Conservation (phyloP, 305 asterid species). For the Nicotiana rustica region DNA sequence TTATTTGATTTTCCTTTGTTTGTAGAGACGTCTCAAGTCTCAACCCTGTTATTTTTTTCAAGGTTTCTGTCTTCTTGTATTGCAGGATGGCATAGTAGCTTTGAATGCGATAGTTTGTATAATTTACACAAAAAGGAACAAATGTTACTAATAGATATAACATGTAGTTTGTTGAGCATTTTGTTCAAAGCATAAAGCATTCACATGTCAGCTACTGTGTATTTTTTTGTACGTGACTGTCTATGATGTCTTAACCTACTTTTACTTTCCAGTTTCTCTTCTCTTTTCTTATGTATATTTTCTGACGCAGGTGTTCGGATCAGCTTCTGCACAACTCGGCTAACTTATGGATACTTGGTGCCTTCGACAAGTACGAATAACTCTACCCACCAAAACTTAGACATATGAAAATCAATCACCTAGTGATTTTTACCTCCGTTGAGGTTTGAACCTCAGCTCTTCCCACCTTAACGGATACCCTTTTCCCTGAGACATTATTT, state of each 20-base stretch:
- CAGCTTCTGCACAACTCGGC: too few species aligned
- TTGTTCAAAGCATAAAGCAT: background rate
- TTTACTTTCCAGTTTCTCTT: too few species aligned
- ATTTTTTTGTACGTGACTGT: background rate
- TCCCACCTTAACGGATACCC: too few species aligned
- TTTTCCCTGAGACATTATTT: background rate
- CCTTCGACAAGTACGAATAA: too few species aligned
- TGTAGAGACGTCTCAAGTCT: slow-evolving; percentile 7
- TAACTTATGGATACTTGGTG: too few species aligned
- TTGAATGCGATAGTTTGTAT: background rate
- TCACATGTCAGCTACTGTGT: background rate
- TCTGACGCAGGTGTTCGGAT: too few species aligned
- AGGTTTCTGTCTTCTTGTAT: background rate
- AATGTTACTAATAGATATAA: background rate
- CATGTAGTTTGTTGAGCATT: background rate
- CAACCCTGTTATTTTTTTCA: background rate
- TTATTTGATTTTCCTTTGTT: slow-evolving; percentile 26
- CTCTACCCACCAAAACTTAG: too few species aligned
- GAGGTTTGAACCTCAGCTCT: too few species aligned
- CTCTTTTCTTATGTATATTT: too few species aligned
- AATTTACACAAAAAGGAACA: background rate
- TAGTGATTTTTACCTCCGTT: too few species aligned
- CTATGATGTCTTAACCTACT: background rate
- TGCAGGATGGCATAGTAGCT: background rate
- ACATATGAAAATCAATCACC: too few species aligned